Percentiles rank a stretch among this genome's conserved stretches.
phyloP scores from a whole-genome alignment of 495 filamentous ascomycete species.

The Talaromyces proteolyticus region DNA sequence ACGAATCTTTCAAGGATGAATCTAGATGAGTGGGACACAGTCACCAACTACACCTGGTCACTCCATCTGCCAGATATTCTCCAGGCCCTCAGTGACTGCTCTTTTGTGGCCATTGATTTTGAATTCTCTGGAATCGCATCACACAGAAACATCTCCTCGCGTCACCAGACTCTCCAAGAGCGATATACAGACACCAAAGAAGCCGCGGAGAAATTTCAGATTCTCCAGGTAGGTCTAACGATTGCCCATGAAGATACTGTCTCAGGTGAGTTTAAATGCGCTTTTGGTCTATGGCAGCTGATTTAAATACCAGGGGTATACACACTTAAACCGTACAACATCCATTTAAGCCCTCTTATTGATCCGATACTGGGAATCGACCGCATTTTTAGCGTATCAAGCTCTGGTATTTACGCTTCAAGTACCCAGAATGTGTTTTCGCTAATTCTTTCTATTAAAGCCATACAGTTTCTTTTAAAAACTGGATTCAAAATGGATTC shows the following conservation, averaged over 20 bases:
- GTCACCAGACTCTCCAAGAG: conserved; percentile 46
- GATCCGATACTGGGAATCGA: conserved; percentile 46
- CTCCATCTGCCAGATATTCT: conserved; percentile 53
- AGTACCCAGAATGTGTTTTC: not conserved
- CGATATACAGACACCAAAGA: conserved; percentile 59
- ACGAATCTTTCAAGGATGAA: conserved; percentile 63
- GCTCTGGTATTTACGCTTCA: conserved; percentile 29
- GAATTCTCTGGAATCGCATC: conserved; percentile 67
- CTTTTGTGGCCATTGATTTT: conserved; percentile 68
- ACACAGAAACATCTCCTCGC: conserved; percentile 7
- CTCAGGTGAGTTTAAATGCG: conserved; percentile 23
- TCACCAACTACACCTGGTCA: conserved; percentile 49
- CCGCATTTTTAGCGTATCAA: conserved; percentile 47
- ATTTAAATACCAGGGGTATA: conserved; percentile 49
- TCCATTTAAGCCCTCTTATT: conserved; percentile 53
- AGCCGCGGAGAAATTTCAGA: conserved; percentile 63
- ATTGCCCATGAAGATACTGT: conserved; percentile 50
- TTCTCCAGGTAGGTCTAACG: conserved; percentile 74
- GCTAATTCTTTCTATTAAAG: conserved; percentile 16
- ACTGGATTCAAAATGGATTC: conserved; percentile 58
- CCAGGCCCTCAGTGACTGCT: conserved; percentile 49
- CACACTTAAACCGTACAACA: conserved; percentile 61
- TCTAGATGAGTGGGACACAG: not conserved
- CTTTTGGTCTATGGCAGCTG: too few relatives aligned
- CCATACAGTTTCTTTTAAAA: conserved; percentile 56